A percentile compares a stretch with the other conserved stretches of the same genome.
phyloP scores from a whole-genome alignment of 2,329 filamentous ascomycete species.

The Colletotrichum coccodes region DNA sequence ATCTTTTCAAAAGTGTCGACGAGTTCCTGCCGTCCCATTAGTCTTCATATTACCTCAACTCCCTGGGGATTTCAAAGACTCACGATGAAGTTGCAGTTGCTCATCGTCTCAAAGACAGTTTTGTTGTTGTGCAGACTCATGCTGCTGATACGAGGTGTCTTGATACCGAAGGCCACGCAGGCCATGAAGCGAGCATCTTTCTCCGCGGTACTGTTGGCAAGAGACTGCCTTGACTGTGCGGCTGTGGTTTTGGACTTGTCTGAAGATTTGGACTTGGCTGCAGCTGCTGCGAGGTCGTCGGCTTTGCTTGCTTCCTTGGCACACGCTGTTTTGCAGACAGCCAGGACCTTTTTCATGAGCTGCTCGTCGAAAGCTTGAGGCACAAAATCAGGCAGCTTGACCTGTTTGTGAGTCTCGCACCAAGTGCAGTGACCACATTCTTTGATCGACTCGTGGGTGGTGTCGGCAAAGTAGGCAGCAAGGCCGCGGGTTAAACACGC shows the following conservation, averaged over 20 bases:
- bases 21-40: slow-evolving; percentile 8
- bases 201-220: slow-evolving; percentile 45
- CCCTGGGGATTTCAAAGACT: not conserved
- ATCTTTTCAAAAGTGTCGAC: slow-evolving; percentile 13
- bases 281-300: not conserved
- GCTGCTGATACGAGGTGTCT: slow-evolving; percentile 62
- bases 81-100: slow-evolving; percentile 20
- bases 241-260: not conserved
- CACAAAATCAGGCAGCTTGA: slow-evolving; percentile 51
- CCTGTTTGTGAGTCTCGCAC: slow-evolving; percentile 49
- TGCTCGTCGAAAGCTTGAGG: slow-evolving; percentile 48
- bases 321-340: slow-evolving; percentile 41
- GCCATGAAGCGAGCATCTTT: slow-evolving; percentile 70
- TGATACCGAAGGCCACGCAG: slow-evolving; percentile 70
- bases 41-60: not conserved
- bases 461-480: slow-evolving; percentile 68
- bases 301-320: not conserved
- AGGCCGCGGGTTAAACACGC: slow-evolving; percentile 63
- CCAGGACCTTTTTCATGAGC: slow-evolving; percentile 55
- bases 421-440: slow-evolving; percentile 67
- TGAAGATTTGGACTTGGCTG: not conserved
- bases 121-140: slow-evolving; percentile 56
- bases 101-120: slow-evolving; percentile 20
- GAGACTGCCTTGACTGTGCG: not conserved
- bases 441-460: slow-evolving; percentile 50